These are phyloP conservation scores for Urostyla sp. DNA, from an alignment of 73 alveolate species.

Conservation along the genomic window DNA sequence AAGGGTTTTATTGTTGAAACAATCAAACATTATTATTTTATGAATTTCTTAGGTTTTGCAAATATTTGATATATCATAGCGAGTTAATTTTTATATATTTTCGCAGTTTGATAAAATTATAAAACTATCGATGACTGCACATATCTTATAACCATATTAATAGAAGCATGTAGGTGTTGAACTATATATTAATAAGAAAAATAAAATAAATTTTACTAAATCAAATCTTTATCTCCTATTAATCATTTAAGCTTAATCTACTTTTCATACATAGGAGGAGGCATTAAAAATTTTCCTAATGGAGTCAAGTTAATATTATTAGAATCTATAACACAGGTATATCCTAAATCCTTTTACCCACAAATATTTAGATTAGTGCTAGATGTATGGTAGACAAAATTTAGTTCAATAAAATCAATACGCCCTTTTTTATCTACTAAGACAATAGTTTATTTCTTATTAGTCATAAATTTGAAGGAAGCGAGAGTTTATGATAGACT, in stretches of 20 bases:
- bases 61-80: neutral
- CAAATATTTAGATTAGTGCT: slow-evolving; percentile 14
- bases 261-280: slow-evolving; percentile 72
- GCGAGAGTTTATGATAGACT: neutral
- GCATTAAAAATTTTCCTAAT: slow-evolving; percentile 59
- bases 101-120: slow-evolving; percentile 3
- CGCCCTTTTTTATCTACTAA: slow-evolving; percentile 29
- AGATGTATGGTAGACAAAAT: slow-evolving; percentile 45
- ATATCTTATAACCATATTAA: slow-evolving; percentile 5
- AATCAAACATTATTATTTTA: slow-evolving; percentile 4
- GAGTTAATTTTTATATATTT: neutral
- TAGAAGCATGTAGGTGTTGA: slow-evolving; percentile 21
- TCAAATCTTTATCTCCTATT: no score
- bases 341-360: slow-evolving; percentile 10
- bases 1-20: neutral
- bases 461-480: slow-evolving; percentile 50
- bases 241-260: slow-evolving; percentile 2
- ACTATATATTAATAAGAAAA: no score
- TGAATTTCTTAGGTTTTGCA: slow-evolving; percentile 12
- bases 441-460: slow-evolving; percentile 33
- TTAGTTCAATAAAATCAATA: slow-evolving; percentile 45
- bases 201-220: no score
- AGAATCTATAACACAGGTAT: slow-evolving; percentile 57
- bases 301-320: slow-evolving; percentile 62
- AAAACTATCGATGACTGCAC: neutral